These are phyloP conservation scores for Anthracocystis setariae DNA, from an alignment of 1,284 basidiomycete genomes.

Conservation along the genomic window DNA sequence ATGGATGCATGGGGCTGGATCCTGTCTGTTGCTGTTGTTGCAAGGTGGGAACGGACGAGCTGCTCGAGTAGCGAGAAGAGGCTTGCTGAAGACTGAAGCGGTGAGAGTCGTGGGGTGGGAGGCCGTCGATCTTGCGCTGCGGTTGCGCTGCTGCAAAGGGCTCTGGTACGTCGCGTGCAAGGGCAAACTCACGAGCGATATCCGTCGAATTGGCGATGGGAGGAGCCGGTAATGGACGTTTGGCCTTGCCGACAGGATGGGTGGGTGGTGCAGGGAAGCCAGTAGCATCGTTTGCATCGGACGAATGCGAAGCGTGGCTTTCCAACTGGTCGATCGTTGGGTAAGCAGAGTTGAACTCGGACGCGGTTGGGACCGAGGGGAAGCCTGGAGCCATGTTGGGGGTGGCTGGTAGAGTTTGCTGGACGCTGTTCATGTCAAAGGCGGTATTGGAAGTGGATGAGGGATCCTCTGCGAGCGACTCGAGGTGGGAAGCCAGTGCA, in stretches of 20 bases:
- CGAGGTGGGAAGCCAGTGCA: slow-evolving; percentile 30
- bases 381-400: slow-evolving; percentile 14
- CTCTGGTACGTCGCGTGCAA: slow-evolving; percentile 49
- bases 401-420: slow-evolving; percentile 17
- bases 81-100: slow-evolving; percentile 30
- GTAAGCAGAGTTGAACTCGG: slow-evolving; percentile 50
- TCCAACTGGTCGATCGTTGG: slow-evolving; percentile 60
- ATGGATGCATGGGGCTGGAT: slow-evolving; percentile 7
- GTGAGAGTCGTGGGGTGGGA: slow-evolving; percentile 22
- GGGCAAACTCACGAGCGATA: slow-evolving; percentile 43
- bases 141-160: slow-evolving; percentile 33
- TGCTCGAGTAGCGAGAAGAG: slow-evolving; percentile 14
- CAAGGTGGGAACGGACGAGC: slow-evolving; percentile 13
- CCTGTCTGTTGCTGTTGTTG: slow-evolving; percentile 8
- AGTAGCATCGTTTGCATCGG: slow-evolving; percentile 7
- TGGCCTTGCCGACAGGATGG: slow-evolving; percentile 35
- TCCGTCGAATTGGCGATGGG: slow-evolving; percentile 34
- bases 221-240: slow-evolving; percentile 48
- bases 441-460: slow-evolving; percentile 7
- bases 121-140: slow-evolving; percentile 28
- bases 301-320: slow-evolving; percentile 7
- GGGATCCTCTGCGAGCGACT: slow-evolving; percentile 23
- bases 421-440: slow-evolving; percentile 30
- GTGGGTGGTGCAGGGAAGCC: slow-evolving; percentile 45
- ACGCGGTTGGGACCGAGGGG: slow-evolving; percentile 38